Evolutionary conservation across 169 alveolate species (phyloP).

Genomic region (Cyclospora cayetanensis): DNA sequence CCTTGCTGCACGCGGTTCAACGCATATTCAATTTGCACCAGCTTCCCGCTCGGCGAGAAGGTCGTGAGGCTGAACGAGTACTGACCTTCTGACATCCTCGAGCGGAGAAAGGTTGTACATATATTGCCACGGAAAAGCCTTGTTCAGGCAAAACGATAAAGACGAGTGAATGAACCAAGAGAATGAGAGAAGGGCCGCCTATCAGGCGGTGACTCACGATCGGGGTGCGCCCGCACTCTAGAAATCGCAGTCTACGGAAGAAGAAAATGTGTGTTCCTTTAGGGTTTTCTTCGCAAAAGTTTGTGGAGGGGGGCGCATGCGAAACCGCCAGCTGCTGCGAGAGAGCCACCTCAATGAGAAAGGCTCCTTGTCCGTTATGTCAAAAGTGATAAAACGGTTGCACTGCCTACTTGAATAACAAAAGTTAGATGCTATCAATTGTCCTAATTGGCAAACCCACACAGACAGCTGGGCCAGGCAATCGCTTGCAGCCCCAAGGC

Average conservation of each 20-base stretch:
- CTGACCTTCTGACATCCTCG: conserved; percentile 84
- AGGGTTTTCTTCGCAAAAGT: neutral
- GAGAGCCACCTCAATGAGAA: neutral
- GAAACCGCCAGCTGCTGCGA: neutral
- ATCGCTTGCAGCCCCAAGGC: neutral
- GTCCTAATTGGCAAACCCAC: neutral
- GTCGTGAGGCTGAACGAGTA: conserved; percentile 95
- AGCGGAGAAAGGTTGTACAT: neutral
- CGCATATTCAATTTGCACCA: conserved; percentile 98
- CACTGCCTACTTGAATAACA: too few species aligned
- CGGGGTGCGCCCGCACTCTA: neutral
- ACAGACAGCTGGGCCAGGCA: neutral
- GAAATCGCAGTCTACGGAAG: neutral
- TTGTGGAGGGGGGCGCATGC: neutral
- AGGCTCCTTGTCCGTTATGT: neutral
- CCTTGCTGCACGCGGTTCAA: conserved; percentile 86
- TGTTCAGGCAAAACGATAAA: neutral
- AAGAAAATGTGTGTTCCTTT: neutral
- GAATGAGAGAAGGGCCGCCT: neutral
- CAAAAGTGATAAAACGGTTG: too few species aligned
- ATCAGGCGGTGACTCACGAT: neutral
- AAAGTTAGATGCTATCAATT: neutral
- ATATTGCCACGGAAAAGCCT: neutral
- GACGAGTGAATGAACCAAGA: too few species aligned
- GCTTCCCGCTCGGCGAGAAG: conserved; percentile 96